These are phyloP conservation scores for Protomyces pachydermus DNA, from an alignment of 1,139 yeast genomes.

Conservation along the genomic window DNA sequence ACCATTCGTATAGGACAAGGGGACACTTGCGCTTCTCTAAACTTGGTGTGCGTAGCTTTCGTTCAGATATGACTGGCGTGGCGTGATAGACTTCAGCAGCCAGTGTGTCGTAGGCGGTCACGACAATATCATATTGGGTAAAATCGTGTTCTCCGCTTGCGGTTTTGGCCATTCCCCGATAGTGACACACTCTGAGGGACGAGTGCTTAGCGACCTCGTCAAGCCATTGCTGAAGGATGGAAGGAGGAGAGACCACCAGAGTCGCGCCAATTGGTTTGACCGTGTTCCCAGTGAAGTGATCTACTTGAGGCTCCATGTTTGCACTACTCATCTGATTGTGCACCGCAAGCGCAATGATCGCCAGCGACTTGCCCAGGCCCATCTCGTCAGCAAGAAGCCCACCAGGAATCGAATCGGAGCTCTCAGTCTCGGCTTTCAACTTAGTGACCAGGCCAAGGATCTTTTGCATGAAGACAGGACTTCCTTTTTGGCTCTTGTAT, in stretches of 20 bases:
- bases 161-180: not conserved
- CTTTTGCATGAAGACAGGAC: constrained; percentile 3
- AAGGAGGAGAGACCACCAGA: constrained; percentile 74
- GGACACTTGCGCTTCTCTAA: constrained; percentile 50
- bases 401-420: constrained; percentile 17
- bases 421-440: not conserved
- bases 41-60: constrained; percentile 36
- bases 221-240: constrained; percentile 79
- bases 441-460: constrained; percentile 1
- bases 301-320: constrained; percentile 37
- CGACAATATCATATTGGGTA: constrained; percentile 65
- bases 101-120: constrained; percentile 68
- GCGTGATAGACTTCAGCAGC: constrained; percentile 80
- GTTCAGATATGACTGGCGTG: constrained; percentile 50
- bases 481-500: not conserved
- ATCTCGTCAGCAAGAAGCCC: constrained; percentile 46
- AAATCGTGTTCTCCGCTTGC: constrained; percentile 34
- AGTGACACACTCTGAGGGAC: constrained; percentile 53
- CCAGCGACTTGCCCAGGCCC: constrained; percentile 96
- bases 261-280: constrained; percentile 63
- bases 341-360: constrained; percentile 60
- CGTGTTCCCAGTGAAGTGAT: constrained; percentile 47
- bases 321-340: constrained; percentile 48
- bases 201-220: constrained; percentile 63
- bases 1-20: constrained; percentile 73